Evolutionary conservation across 495 filamentous ascomycete genomes (phyloP).

Genomic region (Amphirosellinia nigrospora): DNA sequence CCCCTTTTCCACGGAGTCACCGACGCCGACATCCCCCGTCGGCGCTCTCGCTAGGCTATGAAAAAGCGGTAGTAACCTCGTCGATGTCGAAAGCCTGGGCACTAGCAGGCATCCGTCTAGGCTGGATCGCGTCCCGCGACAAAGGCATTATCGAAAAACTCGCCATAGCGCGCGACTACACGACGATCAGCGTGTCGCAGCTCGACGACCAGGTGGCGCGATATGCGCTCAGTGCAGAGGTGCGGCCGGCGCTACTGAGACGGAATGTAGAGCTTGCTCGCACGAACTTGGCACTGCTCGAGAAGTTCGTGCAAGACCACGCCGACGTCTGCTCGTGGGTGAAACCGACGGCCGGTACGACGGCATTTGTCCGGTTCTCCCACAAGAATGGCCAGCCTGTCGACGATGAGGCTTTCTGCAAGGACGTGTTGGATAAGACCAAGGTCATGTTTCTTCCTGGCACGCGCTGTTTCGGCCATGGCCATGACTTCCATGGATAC

Average conservation of each 20-base stretch:
- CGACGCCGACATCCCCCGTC: constrained; percentile 69
- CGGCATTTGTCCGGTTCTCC: constrained; percentile 75
- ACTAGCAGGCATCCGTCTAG: constrained; percentile 79
- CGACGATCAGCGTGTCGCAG: constrained; percentile 82
- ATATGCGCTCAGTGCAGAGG: constrained; percentile 68
- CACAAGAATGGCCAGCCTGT: constrained; percentile 67
- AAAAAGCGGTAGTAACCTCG: constrained; percentile 73
- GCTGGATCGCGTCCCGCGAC: constrained; percentile 80
- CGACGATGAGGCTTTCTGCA: constrained; percentile 75
- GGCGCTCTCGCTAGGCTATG: constrained; percentile 72
- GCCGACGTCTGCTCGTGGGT: constrained; percentile 67
- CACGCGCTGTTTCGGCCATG: constrained; percentile 73
- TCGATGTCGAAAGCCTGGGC: constrained; percentile 89
- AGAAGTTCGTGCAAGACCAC: constrained; percentile 70
- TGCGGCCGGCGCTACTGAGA: constrained; percentile 68
- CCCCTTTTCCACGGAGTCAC: constrained; percentile 78
- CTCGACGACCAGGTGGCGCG: constrained; percentile 81
- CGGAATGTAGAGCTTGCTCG: constrained; percentile 75
- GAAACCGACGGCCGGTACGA: constrained; percentile 82
- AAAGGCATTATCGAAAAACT: constrained; percentile 67
- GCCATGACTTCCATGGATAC: constrained; percentile 74
- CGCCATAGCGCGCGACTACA: constrained; percentile 76
- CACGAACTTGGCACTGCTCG: constrained; percentile 71
- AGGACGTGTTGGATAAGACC: constrained; percentile 68
- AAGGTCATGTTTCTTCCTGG: constrained; percentile 85